Base-by-base conservation (phyloP, 352 stramenopile genomes). In the Phytophthora lateralis region DNA sequence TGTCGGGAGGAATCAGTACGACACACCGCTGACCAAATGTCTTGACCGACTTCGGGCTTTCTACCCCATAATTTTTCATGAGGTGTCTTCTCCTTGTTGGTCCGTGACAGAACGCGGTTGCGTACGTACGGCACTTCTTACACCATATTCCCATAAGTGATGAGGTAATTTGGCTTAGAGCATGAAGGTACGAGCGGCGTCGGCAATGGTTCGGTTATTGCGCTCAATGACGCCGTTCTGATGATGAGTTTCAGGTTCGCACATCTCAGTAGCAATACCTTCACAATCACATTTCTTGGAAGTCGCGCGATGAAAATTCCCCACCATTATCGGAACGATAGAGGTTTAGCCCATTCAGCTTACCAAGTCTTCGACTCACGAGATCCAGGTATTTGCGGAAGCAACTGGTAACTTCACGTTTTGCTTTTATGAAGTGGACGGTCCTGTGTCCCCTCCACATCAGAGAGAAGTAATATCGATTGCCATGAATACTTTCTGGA, bases 91-190 rank as follows among this genome's bases (percentile, higher is more conserved):
- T n/a, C 30, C 8, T 8, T 15, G 34, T 55, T 20, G 11, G 30
- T 12, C 14, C 27, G 4, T 2, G 48, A 27, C 10, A 55, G 14
- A 10, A 59, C 41, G n/a, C 52, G 52, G 21, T 51, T 59, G 11
- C 38, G 20, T 2, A 15, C 18, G 38, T 34, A 24, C 6, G 41
- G 26, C 50, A 14, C 24, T 42, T 18, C 50, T 21, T 11, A 58
- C 38, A 34, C 38, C 51, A 42, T 58, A 58, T 41, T 48, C 47
- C 47, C 51, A 58, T 2, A 58, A 21, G n/a, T 50, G 12, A 32
- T 58, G 51, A 12, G 38, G 38, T 11, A 49, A 4, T 7, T 50
- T 41, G 4, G n/a, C 37, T 18, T 58, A 26, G 3, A 49, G 9
- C 38, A 58, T 48, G 4, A 58, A 8, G 8, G 51, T 10, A 6